A percentile compares a stretch with the other conserved stretches of the same genome.
phyloP scores from a whole-genome alignment of 805 yeast genomes.

The Candida incommunis region DNA sequence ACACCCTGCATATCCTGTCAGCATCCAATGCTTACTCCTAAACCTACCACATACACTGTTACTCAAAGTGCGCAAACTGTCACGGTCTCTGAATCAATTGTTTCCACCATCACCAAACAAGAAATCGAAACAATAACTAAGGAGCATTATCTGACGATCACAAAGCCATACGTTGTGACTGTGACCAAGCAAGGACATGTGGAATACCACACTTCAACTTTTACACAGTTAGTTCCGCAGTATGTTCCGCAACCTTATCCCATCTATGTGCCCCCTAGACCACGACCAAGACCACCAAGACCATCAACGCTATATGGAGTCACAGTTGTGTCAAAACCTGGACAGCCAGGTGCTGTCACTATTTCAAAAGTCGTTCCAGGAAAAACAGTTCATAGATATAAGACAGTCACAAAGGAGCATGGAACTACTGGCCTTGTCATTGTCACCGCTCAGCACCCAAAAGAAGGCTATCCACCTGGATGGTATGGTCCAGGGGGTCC shows the following conservation, averaged over 20 bases:
- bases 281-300: neutral
- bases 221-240: neutral
- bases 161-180: neutral
- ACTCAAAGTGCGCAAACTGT: neutral
- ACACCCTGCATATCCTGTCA: neutral
- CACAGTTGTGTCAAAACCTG: neutral
- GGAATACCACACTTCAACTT: neutral
- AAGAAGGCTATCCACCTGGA: neutral
- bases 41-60: neutral
- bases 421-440: neutral
- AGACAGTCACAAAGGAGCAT: slow-evolving; percentile 1
- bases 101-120: neutral
- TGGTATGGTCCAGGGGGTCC: neutral
- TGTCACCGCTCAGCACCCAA: neutral
- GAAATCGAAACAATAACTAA: neutral
- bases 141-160: neutral
- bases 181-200: neutral
- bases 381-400: neutral
- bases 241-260: neutral
- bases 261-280: neutral
- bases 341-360: neutral
- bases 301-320: neutral
- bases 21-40: neutral
- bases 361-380: neutral
- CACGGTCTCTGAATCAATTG: neutral